Base-by-base conservation (phyloP, 805 yeast species). In the Lachancea nothofagi region DNA sequence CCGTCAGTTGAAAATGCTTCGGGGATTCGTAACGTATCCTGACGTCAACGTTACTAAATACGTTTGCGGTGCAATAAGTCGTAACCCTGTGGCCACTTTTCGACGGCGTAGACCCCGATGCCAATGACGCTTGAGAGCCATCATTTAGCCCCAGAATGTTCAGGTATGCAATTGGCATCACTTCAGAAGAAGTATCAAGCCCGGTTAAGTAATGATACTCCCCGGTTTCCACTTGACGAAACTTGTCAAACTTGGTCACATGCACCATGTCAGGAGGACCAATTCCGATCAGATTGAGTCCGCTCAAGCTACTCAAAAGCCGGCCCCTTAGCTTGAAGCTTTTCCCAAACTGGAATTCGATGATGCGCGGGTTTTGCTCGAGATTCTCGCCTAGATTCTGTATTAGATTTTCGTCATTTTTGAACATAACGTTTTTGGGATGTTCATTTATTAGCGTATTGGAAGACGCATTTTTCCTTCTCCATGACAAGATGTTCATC, bases 251-350 rank as follows among this genome's bases (percentile, higher is more conserved):
- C 23, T 61, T 55, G n/a, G 73, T 61, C n/a, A 69, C 47, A 49
- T 71, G 53, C 35, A 52, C 77, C 42, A 83, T 64, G 59, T 84
- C 94, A 3, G 88, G 82, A 2, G 88, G 85, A 0, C 94, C 94
- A 17, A 81, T 54, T n/a, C 78, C 79, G 38, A 53, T 22, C 17
- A 42, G 45, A 19, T 47, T 56, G 17, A 38, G 25, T 3, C 23
- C 36, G 2, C 36, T 41, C 32, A 57, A 27, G 7, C 47, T 53
- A 17, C 44, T 41, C 24, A 59, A 34, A 14, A 51, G 31, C 5
- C 47, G 40, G 2, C 53, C 49, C 37, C 66, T 48, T 19, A 43
- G 44, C 3, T 57, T 57, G 28, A 60, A 44, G 40, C 60, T 54
- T 36, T 60, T 65, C 2, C 64, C 64, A 40, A 52, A 58, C 13